Evolutionary conservation across 78 protist species (phyloP).

Genomic region (Protostelium mycophagum): DNA sequence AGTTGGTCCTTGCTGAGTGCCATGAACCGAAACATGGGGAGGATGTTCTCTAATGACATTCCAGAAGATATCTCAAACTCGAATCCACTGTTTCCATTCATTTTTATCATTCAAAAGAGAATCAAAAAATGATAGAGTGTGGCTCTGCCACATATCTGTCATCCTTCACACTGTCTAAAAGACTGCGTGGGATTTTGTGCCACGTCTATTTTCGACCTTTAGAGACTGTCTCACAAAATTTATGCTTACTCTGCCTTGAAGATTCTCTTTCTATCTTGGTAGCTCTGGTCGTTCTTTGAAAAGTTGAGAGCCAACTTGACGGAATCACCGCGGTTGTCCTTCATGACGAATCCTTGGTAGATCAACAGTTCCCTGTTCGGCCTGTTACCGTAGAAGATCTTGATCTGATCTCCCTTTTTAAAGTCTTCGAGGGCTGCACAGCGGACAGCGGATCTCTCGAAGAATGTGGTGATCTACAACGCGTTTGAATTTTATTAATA

Average conservation of each 20-base stretch:
- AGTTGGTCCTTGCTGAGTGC: neutral
- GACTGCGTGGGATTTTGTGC: neutral
- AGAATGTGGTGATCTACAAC: slow-evolving; percentile 34
- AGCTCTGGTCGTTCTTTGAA: neutral
- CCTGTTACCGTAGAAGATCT: slow-evolving; percentile 44
- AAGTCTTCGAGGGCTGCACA: slow-evolving; percentile 12
- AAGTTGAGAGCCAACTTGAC: neutral
- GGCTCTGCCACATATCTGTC: neutral
- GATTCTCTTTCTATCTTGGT: neutral
- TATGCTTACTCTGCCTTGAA: neutral
- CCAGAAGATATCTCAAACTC: neutral
- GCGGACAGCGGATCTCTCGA: slow-evolving; percentile 4
- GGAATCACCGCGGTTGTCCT: neutral
- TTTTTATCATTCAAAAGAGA: neutral
- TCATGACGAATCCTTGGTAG: slow-evolving; percentile 12
- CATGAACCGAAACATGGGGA: neutral
- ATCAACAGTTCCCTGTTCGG: slow-evolving; percentile 21
- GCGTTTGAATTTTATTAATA: neutral
- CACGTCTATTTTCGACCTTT: too few relatives aligned
- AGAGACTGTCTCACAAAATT: too few relatives aligned
- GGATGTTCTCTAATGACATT: neutral
- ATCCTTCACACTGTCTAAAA: neutral
- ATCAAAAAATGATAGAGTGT: neutral
- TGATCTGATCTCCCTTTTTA: slow-evolving; percentile 44
- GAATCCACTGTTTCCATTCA: neutral